These are phyloP conservation scores for Phlegmacium glaucopus DNA, from an alignment of 768 basidiomycete species.

Conservation along the genomic window DNA sequence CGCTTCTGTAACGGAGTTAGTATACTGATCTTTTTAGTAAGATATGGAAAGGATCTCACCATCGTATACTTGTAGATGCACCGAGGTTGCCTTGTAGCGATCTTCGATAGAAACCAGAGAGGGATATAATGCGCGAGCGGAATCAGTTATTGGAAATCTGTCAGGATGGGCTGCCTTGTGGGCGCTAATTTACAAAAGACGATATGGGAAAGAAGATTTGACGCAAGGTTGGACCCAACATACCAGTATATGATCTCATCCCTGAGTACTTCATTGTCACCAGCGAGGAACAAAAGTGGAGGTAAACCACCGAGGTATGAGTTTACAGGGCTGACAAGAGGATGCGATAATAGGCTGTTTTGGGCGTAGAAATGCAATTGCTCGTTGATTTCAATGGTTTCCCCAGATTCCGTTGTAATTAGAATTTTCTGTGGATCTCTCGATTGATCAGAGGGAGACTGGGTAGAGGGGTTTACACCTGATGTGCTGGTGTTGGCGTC, in stretches of 20 bases:
- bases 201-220: neutral
- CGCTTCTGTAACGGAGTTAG: conserved; percentile 41
- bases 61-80: conserved; percentile 93
- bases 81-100: conserved; percentile 58
- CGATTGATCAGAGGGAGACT: neutral
- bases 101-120: conserved; percentile 50
- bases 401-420: conserved; percentile 45
- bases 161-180: conserved; percentile 90
- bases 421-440: conserved; percentile 37
- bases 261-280: conserved; percentile 87
- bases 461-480: conserved; percentile 16
- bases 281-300: conserved; percentile 79
- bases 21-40: conserved; percentile 14
- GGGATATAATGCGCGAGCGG: conserved; percentile 52
- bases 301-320: conserved; percentile 89
- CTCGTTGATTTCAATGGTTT: conserved; percentile 49
- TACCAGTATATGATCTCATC: conserved; percentile 90
- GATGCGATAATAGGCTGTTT: conserved; percentile 75
- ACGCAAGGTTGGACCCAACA: conserved; percentile 20
- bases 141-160: conserved; percentile 50
- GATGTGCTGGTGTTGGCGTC: conserved; percentile 4
- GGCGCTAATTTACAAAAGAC: conserved; percentile 45
- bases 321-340: conserved; percentile 77
- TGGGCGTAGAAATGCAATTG: conserved; percentile 88
- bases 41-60: conserved; percentile 37